Base-by-base conservation (phyloP, 2,329 filamentous ascomycete species). In the Microsporum ferrugineum region DNA sequence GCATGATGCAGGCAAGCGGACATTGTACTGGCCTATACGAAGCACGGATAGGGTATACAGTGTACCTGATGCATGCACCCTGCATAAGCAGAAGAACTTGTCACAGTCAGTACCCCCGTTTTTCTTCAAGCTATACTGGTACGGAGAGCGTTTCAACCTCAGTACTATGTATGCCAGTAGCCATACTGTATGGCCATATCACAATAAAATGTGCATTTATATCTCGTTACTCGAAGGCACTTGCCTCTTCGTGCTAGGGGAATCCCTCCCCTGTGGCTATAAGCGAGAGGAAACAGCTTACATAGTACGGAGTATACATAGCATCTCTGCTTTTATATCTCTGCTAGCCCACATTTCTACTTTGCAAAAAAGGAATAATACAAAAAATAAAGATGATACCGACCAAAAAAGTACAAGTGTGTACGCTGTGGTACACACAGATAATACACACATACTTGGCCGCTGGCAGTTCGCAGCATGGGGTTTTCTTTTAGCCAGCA, bases 61-160 rank as follows among this genome's bases (percentile, higher is more conserved):
- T 34, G 49, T 55, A 55, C 49, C 29, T 55, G 31, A 55, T 36
- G 49, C 29, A 55, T 55, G 49, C 49, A 36, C 49, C 49, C 49
- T 55, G 49, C 49, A 55, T 29, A 17, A 3, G 29, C 49, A 31
- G 29, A 55, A 36, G 49, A 55, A 55, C 49, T 55, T 55, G 49
- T 55, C 49, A 55, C 49, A 33, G 49, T 29, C 29, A 55, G 29
- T 55, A 55, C 49, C 29, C n/a, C 14, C 29, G 2, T 8, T 55
- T 14, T 31, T 55, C 8, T 29, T 36, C 49, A 29, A 36, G 33
- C 29, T 17, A 34, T 36, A 12, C 49, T 33, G 45, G 45, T 45
- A 6, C 45, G 29, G 45, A 29, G 3, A 27, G 2, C 6, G 45
- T 49, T 49, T 49, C 33, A 12, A 31, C 31, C 49, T 55, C 49